phyloP scores from a whole-genome alignment of 805 yeast genomes.

The Starmerella scarabaei region DNA sequence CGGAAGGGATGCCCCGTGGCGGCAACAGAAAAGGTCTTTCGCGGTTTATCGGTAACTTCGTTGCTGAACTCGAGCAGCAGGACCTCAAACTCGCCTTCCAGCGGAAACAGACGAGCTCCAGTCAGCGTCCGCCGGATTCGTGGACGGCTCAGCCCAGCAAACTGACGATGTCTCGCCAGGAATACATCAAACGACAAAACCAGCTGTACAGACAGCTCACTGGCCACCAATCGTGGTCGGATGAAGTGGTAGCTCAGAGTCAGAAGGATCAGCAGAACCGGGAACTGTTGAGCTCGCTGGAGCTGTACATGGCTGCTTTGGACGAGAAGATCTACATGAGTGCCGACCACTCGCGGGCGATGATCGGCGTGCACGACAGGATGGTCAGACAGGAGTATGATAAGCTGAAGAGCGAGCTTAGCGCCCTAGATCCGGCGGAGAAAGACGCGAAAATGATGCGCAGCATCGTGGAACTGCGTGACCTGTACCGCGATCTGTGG shows the following conservation, averaged over 20 bases:
- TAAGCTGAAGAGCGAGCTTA: slow-evolving; percentile 4
- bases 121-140: slow-evolving; percentile 3
- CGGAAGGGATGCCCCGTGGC: slow-evolving; percentile 8
- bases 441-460: neutral
- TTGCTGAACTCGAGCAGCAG: slow-evolving; percentile 8
- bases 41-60: slow-evolving; percentile 12
- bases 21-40: slow-evolving; percentile 15
- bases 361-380: slow-evolving; percentile 14
- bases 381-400: slow-evolving; percentile 10
- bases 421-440: slow-evolving; percentile 4
- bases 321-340: slow-evolving; percentile 23
- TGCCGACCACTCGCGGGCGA: slow-evolving; percentile 16
- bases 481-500: slow-evolving; percentile 13
- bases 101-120: neutral
- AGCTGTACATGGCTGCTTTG: slow-evolving; percentile 22
- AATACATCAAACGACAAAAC: slow-evolving; percentile 22
- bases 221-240: slow-evolving; percentile 13
- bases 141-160: slow-evolving; percentile 5
- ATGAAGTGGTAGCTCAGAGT: slow-evolving; percentile 6
- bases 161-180: slow-evolving; percentile 17
- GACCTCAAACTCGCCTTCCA: slow-evolving; percentile 4
- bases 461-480: slow-evolving; percentile 10
- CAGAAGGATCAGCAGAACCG: slow-evolving; percentile 7
- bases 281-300: slow-evolving; percentile 16
- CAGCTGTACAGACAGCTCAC: slow-evolving; percentile 21